Conservation (phyloP, 75 land plant species). For the Pinus albicaulis region DNA sequence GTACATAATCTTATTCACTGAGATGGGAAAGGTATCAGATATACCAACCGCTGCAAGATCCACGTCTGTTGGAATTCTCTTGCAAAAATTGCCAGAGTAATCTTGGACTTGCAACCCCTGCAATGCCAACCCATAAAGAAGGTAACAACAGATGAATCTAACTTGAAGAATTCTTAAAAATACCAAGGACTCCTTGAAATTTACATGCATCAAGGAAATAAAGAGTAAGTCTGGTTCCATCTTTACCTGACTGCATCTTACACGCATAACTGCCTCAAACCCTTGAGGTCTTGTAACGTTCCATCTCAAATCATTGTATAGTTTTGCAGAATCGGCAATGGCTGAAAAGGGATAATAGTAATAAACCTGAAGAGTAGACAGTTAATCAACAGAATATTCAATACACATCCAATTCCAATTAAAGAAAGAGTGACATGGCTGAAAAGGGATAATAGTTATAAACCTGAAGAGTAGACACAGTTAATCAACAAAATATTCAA, state of each 20-base stretch:
- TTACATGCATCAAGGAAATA: background rate
- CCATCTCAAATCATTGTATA: slow-evolving; percentile 99
- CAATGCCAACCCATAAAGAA: background rate
- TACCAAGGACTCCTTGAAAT: background rate
- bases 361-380: slow-evolving; percentile 55
- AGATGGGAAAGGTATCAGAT: background rate
- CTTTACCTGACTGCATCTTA: slow-evolving; percentile 93
- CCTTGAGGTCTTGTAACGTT: slow-evolving; percentile 97
- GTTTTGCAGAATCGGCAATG: slow-evolving; percentile 85
- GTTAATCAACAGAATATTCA: background rate
- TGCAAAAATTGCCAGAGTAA: slow-evolving; percentile 91
- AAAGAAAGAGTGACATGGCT: slow-evolving; percentile 14
- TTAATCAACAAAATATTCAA: background rate
- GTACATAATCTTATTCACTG: too few relatives aligned
- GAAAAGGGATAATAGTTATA: slow-evolving; percentile 93
- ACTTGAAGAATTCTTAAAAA: background rate
- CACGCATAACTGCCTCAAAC: slow-evolving; percentile 98
- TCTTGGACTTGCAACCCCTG: slow-evolving; percentile 99
- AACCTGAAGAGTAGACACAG: slow-evolving; percentile 38
- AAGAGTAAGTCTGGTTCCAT: background rate
- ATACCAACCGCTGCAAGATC: slow-evolving; percentile 96
- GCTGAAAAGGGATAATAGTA: slow-evolving; percentile 91
- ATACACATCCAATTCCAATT: background rate
- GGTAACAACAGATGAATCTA: slow-evolving; percentile 4
- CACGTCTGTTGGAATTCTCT: slow-evolving; percentile 93